phyloP scores from a whole-genome alignment of 208 protist genomes.

The Acanthamoeba lenticulata region DNA sequence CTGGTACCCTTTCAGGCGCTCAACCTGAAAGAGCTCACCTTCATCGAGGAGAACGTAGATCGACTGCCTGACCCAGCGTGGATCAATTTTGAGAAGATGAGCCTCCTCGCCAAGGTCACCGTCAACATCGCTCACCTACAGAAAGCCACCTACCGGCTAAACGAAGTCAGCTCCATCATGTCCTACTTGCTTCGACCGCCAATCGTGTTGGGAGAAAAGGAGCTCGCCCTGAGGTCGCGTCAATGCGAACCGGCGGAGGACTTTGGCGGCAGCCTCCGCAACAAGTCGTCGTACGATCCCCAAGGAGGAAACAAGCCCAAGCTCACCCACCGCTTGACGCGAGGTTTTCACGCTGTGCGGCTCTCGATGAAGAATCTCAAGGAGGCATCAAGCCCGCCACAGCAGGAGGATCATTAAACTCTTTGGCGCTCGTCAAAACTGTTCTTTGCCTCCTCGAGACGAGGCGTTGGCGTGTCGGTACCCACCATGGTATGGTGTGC shows the following conservation, averaged over 20 bases:
- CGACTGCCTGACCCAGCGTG: not conserved
- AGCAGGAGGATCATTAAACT: too few species aligned
- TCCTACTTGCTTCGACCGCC: conserved; percentile 17
- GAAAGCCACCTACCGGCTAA: not conserved
- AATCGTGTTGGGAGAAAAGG: conserved; percentile 48
- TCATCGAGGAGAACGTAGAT: conserved; percentile 62
- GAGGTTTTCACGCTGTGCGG: not conserved
- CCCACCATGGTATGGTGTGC: too few species aligned
- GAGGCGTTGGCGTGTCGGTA: too few species aligned
- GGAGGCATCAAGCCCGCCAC: not conserved
- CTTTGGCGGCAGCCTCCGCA: not conserved
- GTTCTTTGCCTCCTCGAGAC: too few species aligned
- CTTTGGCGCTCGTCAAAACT: too few species aligned
- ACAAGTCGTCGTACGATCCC: too few species aligned
- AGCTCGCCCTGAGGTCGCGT: not conserved
- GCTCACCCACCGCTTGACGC: not conserved
- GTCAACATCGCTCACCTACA: not conserved
- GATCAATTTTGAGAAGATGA: conserved; percentile 67
- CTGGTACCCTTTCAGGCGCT: conserved; percentile 57
- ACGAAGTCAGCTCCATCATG: conserved; percentile 14
- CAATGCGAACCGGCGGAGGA: conserved; percentile 41
- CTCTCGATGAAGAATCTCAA: not conserved
- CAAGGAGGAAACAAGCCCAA: not conserved
- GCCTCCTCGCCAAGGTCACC: conserved; percentile 34
- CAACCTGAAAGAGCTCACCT: conserved; percentile 57